These are phyloP conservation scores for Plantago coronopus DNA, from an alignment of 305 asterid genomes.

Conservation along the genomic window DNA sequence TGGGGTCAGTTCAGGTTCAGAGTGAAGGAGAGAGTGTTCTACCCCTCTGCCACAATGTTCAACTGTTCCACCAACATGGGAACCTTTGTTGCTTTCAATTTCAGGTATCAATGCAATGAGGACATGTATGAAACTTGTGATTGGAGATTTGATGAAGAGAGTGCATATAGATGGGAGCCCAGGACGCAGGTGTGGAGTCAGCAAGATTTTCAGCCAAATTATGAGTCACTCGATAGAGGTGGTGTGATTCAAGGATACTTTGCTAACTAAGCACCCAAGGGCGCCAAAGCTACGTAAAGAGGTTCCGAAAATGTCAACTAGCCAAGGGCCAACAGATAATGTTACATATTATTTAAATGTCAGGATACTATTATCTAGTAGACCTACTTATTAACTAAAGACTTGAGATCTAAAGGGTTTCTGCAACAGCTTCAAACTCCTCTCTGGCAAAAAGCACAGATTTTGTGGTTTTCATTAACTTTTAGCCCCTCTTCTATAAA, in stretches of 20 bases:
- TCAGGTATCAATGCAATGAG: constrained; percentile 34
- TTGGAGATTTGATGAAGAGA: constrained; percentile 51
- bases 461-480: background rate
- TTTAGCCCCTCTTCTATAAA: no score
- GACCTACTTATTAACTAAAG: background rate
- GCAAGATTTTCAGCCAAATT: constrained; percentile 50
- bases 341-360: background rate
- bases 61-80: constrained; percentile 86
- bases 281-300: background rate
- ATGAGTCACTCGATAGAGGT: constrained; percentile 64
- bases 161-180: constrained; percentile 41
- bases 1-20: constrained; percentile 35
- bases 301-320: background rate
- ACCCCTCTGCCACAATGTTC: constrained; percentile 61
- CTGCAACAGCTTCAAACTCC: background rate
- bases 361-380: background rate
- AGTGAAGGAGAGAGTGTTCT: constrained; percentile 21
- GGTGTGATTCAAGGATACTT: constrained; percentile 54
- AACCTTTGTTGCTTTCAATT: constrained; percentile 50
- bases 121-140: constrained; percentile 31
- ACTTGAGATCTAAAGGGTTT: background rate
- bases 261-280: constrained; percentile 29
- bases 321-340: background rate
- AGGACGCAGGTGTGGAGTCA: constrained; percentile 14
- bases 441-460: background rate